Conservation (phyloP, 495 filamentous ascomycete species). For the Arthonia radiata region DNA sequence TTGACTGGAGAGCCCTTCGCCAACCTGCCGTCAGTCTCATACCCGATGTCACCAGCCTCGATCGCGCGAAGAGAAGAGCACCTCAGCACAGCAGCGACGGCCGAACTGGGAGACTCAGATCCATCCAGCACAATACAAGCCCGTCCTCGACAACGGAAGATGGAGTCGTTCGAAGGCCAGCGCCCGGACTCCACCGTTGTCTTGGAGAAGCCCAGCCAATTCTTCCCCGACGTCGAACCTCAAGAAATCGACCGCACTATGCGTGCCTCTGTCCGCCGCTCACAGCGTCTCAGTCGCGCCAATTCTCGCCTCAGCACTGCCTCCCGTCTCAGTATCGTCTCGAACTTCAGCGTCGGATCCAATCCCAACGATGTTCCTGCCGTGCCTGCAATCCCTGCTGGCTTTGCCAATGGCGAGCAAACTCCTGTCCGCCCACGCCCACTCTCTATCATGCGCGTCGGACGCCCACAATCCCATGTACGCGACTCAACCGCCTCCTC, state of each 20-base stretch:
- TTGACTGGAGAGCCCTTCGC: constrained; percentile 66
- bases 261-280: constrained; percentile 70
- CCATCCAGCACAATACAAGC: not conserved
- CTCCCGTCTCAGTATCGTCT: constrained; percentile 79
- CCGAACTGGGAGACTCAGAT: constrained; percentile 15
- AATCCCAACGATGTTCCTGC: constrained; percentile 74
- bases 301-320: constrained; percentile 80
- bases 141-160: constrained; percentile 27
- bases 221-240: constrained; percentile 84
- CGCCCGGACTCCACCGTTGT: constrained; percentile 92
- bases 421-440: constrained; percentile 25
- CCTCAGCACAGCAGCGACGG: constrained; percentile 25
- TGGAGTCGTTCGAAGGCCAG: constrained; percentile 64
- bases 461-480: constrained; percentile 30
- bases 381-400: constrained; percentile 87
- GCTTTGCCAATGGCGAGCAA: constrained; percentile 43
- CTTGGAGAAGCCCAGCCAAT: constrained; percentile 79
- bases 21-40: constrained; percentile 50
- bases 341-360: constrained; percentile 81
- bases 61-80: constrained; percentile 33
- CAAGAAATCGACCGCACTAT: constrained; percentile 88
- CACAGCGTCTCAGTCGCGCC: constrained; percentile 68
- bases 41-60: constrained; percentile 52
- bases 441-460: constrained; percentile 35
- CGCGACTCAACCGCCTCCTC: constrained; percentile 73